Base-by-base conservation (phyloP, 805 yeast species). In the Wickerhamiella azyma region DNA sequence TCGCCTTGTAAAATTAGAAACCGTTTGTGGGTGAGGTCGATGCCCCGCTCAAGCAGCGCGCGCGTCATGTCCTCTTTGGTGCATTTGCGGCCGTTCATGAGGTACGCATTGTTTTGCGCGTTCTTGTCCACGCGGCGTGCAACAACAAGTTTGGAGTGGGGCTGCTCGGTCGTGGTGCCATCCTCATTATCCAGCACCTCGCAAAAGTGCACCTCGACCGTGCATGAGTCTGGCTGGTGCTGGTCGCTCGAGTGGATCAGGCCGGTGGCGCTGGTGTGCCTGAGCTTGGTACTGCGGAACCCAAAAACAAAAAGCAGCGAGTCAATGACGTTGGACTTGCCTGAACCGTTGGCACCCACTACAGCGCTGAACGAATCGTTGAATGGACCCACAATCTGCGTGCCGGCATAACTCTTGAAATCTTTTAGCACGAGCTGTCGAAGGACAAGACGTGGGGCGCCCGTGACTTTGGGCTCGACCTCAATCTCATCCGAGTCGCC, bases 311-410 rank as follows among this genome's bases (percentile, higher is more conserved):
- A 92, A 29, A 94, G 72, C 71, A 92, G 77, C 5, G 96, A 85
- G 61, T 94, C 98, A 61, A 92, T 92, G 52, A 92, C 96, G 59
- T 94, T 92, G 13, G 97, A 88, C 64, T 92, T 92, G 2, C 99
- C 99, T 10, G 95, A 82, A 8, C 99, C 99, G 61, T 92, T 92
- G 5, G 98, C 98, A 0, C 99, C 99, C 11, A 92, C 96, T 9
- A 92, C 94, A 0, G 99, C 97, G 9, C 95, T 84, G 58, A 92
- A 94, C 5, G 94, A 85, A 32, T 88, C 58, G 47, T 92, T 82
- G 63, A 92, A 92, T 0, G 99, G 99, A 0, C 99, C 99, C 43
- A 92, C 83, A 6, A 76, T 75, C 64, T 92, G 97, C 14, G 72
- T 67, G 0, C 98, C 98, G 1, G 96, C 97, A 60, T 92, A 92